phyloP scores from a whole-genome alignment of 495 filamentous ascomycete species.

The Clohesyomyces aquaticus region DNA sequence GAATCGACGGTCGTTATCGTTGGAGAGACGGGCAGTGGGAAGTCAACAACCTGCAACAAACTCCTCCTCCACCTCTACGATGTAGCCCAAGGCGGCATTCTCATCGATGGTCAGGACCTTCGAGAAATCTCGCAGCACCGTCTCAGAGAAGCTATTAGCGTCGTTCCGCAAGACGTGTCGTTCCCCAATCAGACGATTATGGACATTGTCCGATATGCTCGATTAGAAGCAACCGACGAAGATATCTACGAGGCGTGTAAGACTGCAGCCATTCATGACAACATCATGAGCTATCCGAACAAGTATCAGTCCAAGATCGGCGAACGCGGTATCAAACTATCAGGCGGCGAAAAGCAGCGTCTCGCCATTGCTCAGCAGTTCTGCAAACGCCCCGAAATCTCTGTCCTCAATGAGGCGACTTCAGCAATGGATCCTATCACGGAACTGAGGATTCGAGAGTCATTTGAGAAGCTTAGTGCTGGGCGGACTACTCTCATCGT shows the following conservation, averaged over 20 bases:
- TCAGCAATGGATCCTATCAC: slow-evolving; percentile 61
- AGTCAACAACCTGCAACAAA: slow-evolving; percentile 71
- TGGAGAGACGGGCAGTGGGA: slow-evolving; percentile 76
- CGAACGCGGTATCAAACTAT: slow-evolving; percentile 68
- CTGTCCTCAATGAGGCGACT: slow-evolving; percentile 62
- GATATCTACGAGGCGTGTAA: slow-evolving; percentile 73
- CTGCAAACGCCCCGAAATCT: slow-evolving; percentile 54
- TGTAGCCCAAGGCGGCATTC: slow-evolving; percentile 62
- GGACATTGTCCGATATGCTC: slow-evolving; percentile 73
- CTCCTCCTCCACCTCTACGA: slow-evolving; percentile 72
- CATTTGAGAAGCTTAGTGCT: slow-evolving; percentile 51
- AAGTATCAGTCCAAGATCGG: slow-evolving; percentile 63
- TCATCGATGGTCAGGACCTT: slow-evolving; percentile 77
- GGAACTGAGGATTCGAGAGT: slow-evolving; percentile 72
- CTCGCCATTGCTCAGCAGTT: slow-evolving; percentile 72
- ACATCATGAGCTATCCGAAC: slow-evolving; percentile 56
- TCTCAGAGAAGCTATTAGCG: slow-evolving; percentile 67
- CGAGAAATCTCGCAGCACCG: slow-evolving; percentile 67
- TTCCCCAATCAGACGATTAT: slow-evolving; percentile 76
- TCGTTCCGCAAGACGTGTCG: slow-evolving; percentile 70
- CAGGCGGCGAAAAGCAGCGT: slow-evolving; percentile 75
- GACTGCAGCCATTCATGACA: slow-evolving; percentile 56
- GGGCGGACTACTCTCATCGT: slow-evolving; percentile 48
- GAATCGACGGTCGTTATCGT: slow-evolving; percentile 75
- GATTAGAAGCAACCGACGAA: slow-evolving; percentile 52